These are phyloP conservation scores for Immersiella caudata DNA, from an alignment of 495 filamentous ascomycete genomes.

Conservation along the genomic window DNA sequence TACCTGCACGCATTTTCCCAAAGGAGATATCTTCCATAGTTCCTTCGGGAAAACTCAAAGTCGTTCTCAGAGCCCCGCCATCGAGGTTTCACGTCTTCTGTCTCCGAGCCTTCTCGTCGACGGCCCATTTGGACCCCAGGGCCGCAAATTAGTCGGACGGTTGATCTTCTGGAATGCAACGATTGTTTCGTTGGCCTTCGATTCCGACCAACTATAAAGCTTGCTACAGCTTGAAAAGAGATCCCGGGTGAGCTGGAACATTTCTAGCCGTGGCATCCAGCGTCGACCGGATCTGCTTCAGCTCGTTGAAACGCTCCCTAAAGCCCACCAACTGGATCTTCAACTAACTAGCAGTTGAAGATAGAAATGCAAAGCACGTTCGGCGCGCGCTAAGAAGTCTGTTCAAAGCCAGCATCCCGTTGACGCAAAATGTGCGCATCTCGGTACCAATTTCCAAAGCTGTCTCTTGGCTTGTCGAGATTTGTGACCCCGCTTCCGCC, in stretches of 20 bases:
- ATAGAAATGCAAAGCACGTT: not conserved
- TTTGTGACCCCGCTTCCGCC: slow-evolving; percentile 1
- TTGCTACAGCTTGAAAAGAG: slow-evolving; percentile 6
- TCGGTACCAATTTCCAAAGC: slow-evolving; percentile 1
- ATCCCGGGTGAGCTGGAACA: slow-evolving; percentile 9
- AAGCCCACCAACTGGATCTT: no score
- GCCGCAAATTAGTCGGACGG: not conserved
- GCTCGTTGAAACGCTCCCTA: no score
- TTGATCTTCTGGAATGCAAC: slow-evolving; percentile 11
- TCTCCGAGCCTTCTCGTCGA: not conserved
- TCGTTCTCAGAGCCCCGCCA: not conserved
- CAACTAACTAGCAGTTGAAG: no score
- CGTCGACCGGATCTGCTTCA: no score
- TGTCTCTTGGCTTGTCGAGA: slow-evolving; percentile 4
- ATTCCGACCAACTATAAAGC: not conserved
- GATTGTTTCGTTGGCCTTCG: not conserved
- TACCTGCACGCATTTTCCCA: slow-evolving; percentile 9
- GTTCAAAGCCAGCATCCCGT: not conserved
- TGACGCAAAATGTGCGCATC: not conserved
- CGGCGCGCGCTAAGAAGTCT: not conserved
- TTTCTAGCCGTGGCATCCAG: no score
- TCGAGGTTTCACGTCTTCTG: not conserved
- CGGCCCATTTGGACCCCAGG: no score
- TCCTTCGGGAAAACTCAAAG: no score
- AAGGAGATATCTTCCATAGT: slow-evolving; percentile 5